A percentile compares a stretch with the other conserved stretches of the same genome.
These are phyloP conservation scores for Lentinula boryana DNA, from an alignment of 768 basidiomycete genomes.

Conservation along the genomic window DNA sequence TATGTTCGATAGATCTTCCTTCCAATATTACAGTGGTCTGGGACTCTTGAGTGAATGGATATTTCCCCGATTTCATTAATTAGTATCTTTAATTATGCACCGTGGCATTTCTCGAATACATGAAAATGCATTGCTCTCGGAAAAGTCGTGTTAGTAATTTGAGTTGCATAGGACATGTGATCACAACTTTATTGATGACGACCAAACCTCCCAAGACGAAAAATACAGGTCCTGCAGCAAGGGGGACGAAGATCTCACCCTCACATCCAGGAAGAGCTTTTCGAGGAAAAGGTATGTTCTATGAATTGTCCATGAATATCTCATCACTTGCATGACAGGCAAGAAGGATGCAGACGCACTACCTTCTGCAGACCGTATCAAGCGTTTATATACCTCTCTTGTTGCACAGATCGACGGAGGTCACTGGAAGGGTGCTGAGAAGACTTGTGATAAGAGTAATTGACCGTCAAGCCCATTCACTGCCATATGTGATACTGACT, in stretches of 20 bases:
- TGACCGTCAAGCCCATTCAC: slow-evolving; percentile 14
- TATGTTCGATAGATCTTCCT: no score
- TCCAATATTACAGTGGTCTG: background rate
- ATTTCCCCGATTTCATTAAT: background rate
- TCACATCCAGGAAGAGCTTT: background rate
- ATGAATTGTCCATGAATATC: background rate
- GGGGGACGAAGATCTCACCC: background rate
- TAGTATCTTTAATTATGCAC: background rate
- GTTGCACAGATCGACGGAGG: slow-evolving; percentile 89
- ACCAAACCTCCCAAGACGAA: background rate
- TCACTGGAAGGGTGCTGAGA: slow-evolving; percentile 78
- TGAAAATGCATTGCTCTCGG: background rate
- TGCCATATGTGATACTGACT: slow-evolving; percentile 7
- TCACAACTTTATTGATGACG: background rate
- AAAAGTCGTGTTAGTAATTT: no score
- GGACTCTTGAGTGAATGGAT: background rate
- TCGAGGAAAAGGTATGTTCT: background rate
- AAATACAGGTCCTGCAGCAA: background rate
- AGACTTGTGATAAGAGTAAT: slow-evolving; percentile 89
- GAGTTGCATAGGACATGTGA: background rate
- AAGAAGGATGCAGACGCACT: background rate
- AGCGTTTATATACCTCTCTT: slow-evolving; percentile 69
- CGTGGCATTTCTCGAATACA: background rate
- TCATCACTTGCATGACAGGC: background rate
- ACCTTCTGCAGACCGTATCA: slow-evolving; percentile 30